Evolutionary conservation across 1,284 basidiomycete genomes (phyloP), one percentile per base, ranked within the genome.

Genomic region (Trichosporon sp.): DNA sequence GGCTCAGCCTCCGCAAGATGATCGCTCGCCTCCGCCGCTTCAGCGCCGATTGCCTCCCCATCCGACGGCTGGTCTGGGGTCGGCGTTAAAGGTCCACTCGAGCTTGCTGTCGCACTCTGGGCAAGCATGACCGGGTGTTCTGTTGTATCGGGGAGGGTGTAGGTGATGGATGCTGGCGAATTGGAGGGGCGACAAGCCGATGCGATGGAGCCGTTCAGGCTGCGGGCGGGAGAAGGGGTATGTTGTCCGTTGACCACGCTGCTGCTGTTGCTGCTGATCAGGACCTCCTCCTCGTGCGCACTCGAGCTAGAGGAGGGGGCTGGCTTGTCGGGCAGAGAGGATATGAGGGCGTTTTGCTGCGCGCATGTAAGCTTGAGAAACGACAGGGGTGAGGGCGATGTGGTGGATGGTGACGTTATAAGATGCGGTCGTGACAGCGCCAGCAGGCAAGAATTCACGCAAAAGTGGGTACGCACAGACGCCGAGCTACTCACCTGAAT

Each of bases 401-500:
- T 63, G 31, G 32, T 32, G 56, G 59, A 63, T 32, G 59, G 59
- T n/a, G 59, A 63, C 59, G 31, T n/a, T 35, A 35, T 10, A 61
- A 35, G 31, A 31, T 61, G 16, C 32, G 32, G 21, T 37, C 31
- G 31, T n/a, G 59, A n/a, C 16, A 35, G 5, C 1, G 54, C 26
- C 21, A 59, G 31, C 54, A 31, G 32, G 31, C 31, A 63, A 35
- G 59, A 16, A 37, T 37, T n/a, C 5, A 63, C 2, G 32, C 6
- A 32, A 63, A 19, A 35, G 19, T 35, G 59, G 59, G 59, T 21
- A 63, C 59, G 37, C 16, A 63, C 32, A 37, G 31, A 35, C 32
- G n/a, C 51, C 51, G 51, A 21, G 14, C 19, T 54, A 71, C 78
- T 67, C 43, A 80, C 81, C 75, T 96, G 95, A 16, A 97, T 90